Base-by-base conservation (phyloP, 2,329 filamentous ascomycete genomes). In the Phyllachora maydis region DNA sequence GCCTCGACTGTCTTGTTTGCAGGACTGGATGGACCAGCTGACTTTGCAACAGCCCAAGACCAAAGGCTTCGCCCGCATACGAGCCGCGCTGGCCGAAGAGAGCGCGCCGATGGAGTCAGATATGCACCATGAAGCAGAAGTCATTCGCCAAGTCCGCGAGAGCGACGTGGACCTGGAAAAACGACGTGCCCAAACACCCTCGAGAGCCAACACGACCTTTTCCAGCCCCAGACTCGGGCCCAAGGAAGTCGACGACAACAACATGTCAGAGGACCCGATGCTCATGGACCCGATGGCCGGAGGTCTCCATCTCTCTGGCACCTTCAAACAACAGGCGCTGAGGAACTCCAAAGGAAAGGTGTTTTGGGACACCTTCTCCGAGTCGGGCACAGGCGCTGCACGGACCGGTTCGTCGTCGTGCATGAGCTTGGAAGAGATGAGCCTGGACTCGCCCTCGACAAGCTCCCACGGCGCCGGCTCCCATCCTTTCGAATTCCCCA, bases 111-210 rank as follows among this genome's bases (percentile, higher is more conserved):
- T 91, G 7, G 88, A 98, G 37, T 74, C 75, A 19, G 88, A 98
- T 45, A 70, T 81, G 27, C 72, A 77, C 24, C 73, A 82, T 18
- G 88, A 98, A 53, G 82, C 85, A 18, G 85, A 95, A 47, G 88
- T 95, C 4, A 81, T 98, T 31, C 77, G 81, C 23, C 88, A 93
- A 47, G 83, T 95, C 14, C 75, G 82, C 19, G 88, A 95, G 45
- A 85, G 74, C 36, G 83, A 93, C 38, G 62, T 72, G 31, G 66
- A 69, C 23, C 49, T 69, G 9, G 62, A 65, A 27, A 52, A 44
- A 28, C 43, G 43, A 35, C 38, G 52, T 26, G 42, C 26, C 27
- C 37, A 33, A 22, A 46, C 56, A 25, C 39, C 59, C 28, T 54
- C 60, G 9, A 53, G 61, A 35, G 35, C 49, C 1, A 53, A 52